Evolutionary conservation across 2,329 filamentous ascomycete species (phyloP).

Genomic region (Clonostachys rosea): DNA sequence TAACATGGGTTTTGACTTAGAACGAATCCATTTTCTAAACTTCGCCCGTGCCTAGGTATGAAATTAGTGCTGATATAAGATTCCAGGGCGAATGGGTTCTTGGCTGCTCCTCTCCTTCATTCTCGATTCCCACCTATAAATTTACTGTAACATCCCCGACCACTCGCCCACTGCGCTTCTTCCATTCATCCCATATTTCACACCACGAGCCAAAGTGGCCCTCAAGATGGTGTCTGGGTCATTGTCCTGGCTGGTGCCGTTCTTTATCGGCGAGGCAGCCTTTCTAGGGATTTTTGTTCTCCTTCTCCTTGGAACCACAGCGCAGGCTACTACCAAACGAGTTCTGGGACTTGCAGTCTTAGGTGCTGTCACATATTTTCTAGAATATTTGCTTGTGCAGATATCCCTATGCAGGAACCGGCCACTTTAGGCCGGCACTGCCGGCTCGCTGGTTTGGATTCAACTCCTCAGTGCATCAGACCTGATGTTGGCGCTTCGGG

Average conservation of each 20-base stretch:
- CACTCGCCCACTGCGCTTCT: too few species aligned
- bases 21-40: too few species aligned
- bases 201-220: too few species aligned
- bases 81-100: too few species aligned
- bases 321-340: not conserved
- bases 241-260: not conserved
- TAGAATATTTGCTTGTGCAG: not conserved
- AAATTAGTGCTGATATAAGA: too few species aligned
- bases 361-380: not conserved
- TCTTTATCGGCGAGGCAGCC: not conserved
- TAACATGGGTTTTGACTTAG: too few species aligned
- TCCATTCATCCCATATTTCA: too few species aligned
- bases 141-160: too few species aligned
- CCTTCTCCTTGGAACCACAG: not conserved
- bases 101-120: too few species aligned
- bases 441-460: slow-evolving; percentile 2
- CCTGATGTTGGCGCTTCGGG: slow-evolving; percentile 1
- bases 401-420: not conserved
- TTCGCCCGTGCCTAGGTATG: too few species aligned
- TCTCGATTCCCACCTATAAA: too few species aligned
- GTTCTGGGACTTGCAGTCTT: not conserved
- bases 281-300: not conserved
- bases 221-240: too few species aligned
- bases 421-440: slow-evolving; percentile 1
- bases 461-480: slow-evolving; percentile 2